Conservation (phyloP, 208 protist genomes). For the Acanthamoeba triangularis region DNA sequence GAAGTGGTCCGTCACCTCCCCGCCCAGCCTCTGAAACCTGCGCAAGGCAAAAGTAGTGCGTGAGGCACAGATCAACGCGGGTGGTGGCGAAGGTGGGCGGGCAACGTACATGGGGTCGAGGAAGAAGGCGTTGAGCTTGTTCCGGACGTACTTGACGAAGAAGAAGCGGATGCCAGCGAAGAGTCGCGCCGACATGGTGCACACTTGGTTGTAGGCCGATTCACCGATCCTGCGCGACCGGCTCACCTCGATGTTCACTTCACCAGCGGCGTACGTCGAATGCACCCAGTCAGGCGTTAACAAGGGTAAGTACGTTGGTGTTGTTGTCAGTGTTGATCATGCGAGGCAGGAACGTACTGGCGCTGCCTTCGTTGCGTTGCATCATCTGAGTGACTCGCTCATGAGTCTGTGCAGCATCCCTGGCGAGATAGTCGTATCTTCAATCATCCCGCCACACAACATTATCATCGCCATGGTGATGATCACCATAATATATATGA, state of each 20-base stretch:
- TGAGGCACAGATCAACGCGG: background rate
- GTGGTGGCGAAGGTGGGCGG: background rate
- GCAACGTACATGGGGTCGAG: slow-evolving; percentile 84
- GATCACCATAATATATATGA: background rate
- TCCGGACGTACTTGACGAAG: slow-evolving; percentile 88
- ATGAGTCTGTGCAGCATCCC: slow-evolving; percentile 78
- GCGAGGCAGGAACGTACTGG: background rate
- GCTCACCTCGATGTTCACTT: slow-evolving; percentile 42
- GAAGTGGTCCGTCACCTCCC: slow-evolving; percentile 81
- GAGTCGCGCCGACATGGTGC: slow-evolving; percentile 81
- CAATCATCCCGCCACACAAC: background rate
- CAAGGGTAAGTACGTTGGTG: background rate
- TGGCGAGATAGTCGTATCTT: slow-evolving; percentile 81
- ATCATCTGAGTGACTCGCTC: slow-evolving; percentile 83
- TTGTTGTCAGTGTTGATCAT: background rate
- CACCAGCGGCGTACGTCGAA: background rate
- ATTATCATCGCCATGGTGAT: too few species aligned
- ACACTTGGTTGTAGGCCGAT: slow-evolving; percentile 82
- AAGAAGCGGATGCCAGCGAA: slow-evolving; percentile 88
- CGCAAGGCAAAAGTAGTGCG: background rate
- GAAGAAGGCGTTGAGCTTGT: slow-evolving; percentile 90
- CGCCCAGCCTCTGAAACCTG: slow-evolving; percentile 82
- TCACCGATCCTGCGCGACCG: slow-evolving; percentile 78
- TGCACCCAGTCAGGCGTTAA: background rate
- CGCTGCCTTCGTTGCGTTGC: slow-evolving; percentile 65